phyloP scores from a whole-genome alignment of 495 filamentous ascomycete species.

The Cudoniella acicularis region DNA sequence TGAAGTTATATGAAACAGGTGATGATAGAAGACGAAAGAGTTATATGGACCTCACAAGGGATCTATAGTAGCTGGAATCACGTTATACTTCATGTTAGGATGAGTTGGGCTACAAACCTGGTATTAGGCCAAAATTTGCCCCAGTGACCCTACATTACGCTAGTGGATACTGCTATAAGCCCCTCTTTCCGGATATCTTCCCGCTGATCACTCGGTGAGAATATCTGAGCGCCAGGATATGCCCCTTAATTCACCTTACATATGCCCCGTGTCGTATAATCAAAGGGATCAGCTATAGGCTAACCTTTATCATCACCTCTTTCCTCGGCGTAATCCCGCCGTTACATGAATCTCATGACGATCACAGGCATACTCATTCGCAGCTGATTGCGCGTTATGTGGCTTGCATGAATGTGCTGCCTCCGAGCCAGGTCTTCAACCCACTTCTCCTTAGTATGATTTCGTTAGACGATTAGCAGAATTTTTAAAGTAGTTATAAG shows the following conservation, averaged over 20 bases:
- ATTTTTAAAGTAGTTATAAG: slow-evolving; percentile 1
- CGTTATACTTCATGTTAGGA: not conserved
- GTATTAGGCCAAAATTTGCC: not conserved
- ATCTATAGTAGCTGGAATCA: too few species aligned
- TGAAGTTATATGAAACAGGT: not conserved
- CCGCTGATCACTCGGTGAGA: not conserved
- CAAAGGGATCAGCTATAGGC: not conserved
- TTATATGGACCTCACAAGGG: not conserved
- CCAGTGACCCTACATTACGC: not conserved
- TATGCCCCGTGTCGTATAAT: not conserved
- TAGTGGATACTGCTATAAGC: not conserved
- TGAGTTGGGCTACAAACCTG: not conserved
- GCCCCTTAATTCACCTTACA: not conserved
- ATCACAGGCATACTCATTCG: not conserved
- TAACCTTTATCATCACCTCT: not conserved
- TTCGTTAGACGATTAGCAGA: not conserved
- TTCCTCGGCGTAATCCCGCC: not conserved
- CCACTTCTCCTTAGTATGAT: slow-evolving; percentile 1
- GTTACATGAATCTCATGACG: not conserved
- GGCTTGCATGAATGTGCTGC: not conserved
- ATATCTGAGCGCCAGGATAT: not conserved
- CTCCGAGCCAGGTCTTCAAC: not conserved
- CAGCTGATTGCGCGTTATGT: not conserved
- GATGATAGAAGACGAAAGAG: not conserved
- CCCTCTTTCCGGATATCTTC: not conserved